phyloP scores from a whole-genome alignment of 192 early-diverging fungal species.

The Borealophlyctis nickersoniae region DNA sequence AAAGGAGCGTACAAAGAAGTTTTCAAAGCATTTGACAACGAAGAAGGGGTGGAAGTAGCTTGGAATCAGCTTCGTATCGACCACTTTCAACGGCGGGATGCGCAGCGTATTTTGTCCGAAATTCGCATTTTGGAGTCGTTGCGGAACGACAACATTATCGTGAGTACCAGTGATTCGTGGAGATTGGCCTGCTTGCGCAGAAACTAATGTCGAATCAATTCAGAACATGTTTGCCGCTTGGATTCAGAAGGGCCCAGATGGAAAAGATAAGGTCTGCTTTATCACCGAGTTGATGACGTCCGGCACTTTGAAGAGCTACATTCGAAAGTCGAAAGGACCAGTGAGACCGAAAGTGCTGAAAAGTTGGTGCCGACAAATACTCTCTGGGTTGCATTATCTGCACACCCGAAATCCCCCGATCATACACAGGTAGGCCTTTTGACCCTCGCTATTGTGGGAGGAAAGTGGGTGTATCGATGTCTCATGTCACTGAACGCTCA shows the following conservation, averaged over 20 bases:
- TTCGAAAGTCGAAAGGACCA: slow-evolving; percentile 66
- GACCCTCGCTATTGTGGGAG: background rate
- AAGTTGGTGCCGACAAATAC: slow-evolving; percentile 77
- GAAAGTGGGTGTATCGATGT: too few species aligned
- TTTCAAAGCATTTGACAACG: slow-evolving; percentile 81
- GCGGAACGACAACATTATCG: slow-evolving; percentile 77
- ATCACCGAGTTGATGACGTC: slow-evolving; percentile 91
- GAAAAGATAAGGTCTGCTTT: slow-evolving; percentile 68
- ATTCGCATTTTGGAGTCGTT: slow-evolving; percentile 72
- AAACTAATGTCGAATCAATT: too few species aligned
- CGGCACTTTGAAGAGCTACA: slow-evolving; percentile 75
- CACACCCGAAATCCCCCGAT: slow-evolving; percentile 76
- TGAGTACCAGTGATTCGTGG: slow-evolving; percentile 4
- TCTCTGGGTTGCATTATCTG: slow-evolving; percentile 75
- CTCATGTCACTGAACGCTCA: slow-evolving; percentile 1
- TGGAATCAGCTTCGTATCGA: slow-evolving; percentile 80
- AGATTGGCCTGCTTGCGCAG: background rate
- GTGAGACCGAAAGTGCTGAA: slow-evolving; percentile 73
- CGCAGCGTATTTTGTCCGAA: slow-evolving; percentile 40
- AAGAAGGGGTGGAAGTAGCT: slow-evolving; percentile 86
- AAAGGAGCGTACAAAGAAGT: slow-evolving; percentile 88
- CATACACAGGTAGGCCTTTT: slow-evolving; percentile 61
- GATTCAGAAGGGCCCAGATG: slow-evolving; percentile 38
- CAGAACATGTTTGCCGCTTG: slow-evolving; percentile 66
- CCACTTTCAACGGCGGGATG: slow-evolving; percentile 35